Percentiles rank a stretch among this genome's conserved stretches.
These are phyloP conservation scores for Kodamaea nitidulidarum DNA, from an alignment of 805 yeast genomes.

Conservation along the genomic window DNA sequence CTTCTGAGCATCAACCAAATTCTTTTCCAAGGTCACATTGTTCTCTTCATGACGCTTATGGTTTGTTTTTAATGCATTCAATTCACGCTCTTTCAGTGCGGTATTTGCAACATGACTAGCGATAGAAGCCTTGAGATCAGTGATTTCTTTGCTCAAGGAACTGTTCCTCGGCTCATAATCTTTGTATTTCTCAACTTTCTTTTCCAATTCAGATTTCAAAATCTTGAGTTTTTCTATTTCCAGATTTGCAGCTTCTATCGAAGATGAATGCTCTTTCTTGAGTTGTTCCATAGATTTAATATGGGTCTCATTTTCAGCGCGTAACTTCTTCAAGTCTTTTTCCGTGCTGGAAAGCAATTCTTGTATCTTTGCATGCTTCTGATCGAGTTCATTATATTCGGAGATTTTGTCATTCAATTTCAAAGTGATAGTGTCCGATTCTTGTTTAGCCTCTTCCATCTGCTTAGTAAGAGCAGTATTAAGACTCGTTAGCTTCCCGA, in stretches of 20 bases:
- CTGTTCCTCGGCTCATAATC: slow-evolving; percentile 10
- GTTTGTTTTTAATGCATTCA: slow-evolving; percentile 12
- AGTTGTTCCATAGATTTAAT: slow-evolving; percentile 8
- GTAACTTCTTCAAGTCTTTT: slow-evolving; percentile 7
- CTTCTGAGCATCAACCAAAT: slow-evolving; percentile 14
- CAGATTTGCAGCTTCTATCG: slow-evolving; percentile 2
- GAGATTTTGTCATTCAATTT: slow-evolving; percentile 8
- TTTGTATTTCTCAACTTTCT: slow-evolving; percentile 12
- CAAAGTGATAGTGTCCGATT: slow-evolving; percentile 14
- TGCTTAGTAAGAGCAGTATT: slow-evolving; percentile 31
- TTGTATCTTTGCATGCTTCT: slow-evolving; percentile 8
- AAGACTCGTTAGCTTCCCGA: slow-evolving; percentile 27
- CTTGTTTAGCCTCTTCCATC: slow-evolving; percentile 26
- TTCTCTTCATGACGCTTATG: slow-evolving; percentile 12
- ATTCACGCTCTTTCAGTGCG: slow-evolving; percentile 13
- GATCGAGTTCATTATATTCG: slow-evolving; percentile 9
- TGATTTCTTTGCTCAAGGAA: slow-evolving; percentile 12
- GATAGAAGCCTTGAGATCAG: slow-evolving; percentile 12
- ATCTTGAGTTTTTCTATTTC: slow-evolving; percentile 11
- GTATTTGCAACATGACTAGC: slow-evolving; percentile 9
- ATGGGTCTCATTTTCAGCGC: slow-evolving; percentile 10
- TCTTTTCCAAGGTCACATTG: slow-evolving; percentile 13
- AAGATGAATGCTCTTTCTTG: slow-evolving; percentile 9
- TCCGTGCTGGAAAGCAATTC: slow-evolving; percentile 8
- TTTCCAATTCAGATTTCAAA: slow-evolving; percentile 7